Evolutionary conservation across 1,284 basidiomycete species (phyloP).

Genomic region (Phellinidium pouzarii): DNA sequence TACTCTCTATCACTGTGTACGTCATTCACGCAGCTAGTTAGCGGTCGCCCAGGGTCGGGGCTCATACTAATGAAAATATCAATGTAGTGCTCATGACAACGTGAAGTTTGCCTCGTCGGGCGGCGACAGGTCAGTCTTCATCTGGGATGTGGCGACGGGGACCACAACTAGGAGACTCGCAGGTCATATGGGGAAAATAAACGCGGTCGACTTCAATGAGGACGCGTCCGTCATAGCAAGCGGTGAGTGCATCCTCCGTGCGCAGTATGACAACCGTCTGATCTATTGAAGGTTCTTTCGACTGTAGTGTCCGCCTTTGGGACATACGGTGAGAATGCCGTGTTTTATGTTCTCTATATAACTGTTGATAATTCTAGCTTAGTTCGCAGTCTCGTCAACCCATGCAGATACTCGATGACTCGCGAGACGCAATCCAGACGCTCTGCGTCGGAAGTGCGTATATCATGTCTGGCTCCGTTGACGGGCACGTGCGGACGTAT

Average conservation of each 20-base stretch:
- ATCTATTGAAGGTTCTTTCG: conserved; percentile 63
- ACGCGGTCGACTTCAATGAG: conserved; percentile 84
- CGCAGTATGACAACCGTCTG: conserved; percentile 6
- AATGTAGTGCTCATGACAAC: conserved; percentile 80
- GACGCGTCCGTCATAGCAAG: conserved; percentile 83
- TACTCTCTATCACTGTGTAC: conserved; percentile 84
- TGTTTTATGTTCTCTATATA: neutral
- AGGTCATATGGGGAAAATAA: conserved; percentile 87
- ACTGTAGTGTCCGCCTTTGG: conserved; percentile 85
- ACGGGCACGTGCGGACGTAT: conserved; percentile 88
- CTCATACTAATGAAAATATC: conserved; percentile 5
- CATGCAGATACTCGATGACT: conserved; percentile 89
- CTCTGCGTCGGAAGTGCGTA: conserved; percentile 58
- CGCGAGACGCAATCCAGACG: conserved; percentile 83
- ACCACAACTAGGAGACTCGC: conserved; percentile 74
- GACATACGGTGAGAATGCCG: conserved; percentile 61
- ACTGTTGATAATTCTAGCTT: conserved; percentile 6
- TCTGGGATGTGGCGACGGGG: conserved; percentile 94
- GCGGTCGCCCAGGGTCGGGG: neutral
- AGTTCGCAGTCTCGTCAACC: conserved; percentile 77
- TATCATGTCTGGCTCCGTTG: conserved; percentile 81
- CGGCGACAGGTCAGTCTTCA: conserved; percentile 85
- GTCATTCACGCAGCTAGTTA: conserved; percentile 26
- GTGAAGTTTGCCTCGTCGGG: conserved; percentile 90
- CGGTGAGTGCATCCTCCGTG: conserved; percentile 42